Percentiles rank a stretch among this genome's conserved stretches.
phyloP scores from a whole-genome alignment of 768 basidiomycete species.

The Leccinum longicurvipes region DNA sequence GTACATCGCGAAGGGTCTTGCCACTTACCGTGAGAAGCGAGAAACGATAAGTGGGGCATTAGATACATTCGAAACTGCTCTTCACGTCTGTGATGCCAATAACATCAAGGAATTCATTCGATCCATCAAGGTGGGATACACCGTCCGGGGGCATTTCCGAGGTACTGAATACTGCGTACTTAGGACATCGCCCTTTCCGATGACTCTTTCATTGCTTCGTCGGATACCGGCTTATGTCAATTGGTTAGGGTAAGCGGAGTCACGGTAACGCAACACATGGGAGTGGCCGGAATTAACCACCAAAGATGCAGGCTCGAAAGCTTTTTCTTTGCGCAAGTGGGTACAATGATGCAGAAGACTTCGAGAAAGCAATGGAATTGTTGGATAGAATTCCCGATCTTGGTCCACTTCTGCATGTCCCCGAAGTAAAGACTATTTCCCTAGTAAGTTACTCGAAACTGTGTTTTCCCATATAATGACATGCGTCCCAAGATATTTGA shows the following conservation, averaged over 20 bases:
- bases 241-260: background rate
- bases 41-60: background rate
- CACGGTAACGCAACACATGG: background rate
- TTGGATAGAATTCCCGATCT: background rate
- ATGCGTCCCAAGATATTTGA: slow-evolving; percentile 8
- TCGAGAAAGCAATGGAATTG: background rate
- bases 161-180: background rate
- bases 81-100: background rate
- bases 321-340: background rate
- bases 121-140: slow-evolving; percentile 4
- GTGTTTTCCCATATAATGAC: background rate
- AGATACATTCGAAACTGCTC: background rate
- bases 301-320: background rate
- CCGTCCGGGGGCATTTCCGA: too few relatives aligned
- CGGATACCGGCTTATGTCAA: background rate
- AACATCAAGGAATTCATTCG: background rate
- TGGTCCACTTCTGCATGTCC: background rate
- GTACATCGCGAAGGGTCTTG: slow-evolving; percentile 4
- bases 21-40: background rate
- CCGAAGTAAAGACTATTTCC: background rate
- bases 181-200: slow-evolving; percentile 9
- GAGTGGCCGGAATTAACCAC: background rate
- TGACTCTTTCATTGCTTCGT: background rate
- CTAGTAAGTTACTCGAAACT: slow-evolving; percentile 2
- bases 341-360: background rate